Conservation (phyloP, 805 yeast species). For the Scheffersomyces stipitis region DNA sequence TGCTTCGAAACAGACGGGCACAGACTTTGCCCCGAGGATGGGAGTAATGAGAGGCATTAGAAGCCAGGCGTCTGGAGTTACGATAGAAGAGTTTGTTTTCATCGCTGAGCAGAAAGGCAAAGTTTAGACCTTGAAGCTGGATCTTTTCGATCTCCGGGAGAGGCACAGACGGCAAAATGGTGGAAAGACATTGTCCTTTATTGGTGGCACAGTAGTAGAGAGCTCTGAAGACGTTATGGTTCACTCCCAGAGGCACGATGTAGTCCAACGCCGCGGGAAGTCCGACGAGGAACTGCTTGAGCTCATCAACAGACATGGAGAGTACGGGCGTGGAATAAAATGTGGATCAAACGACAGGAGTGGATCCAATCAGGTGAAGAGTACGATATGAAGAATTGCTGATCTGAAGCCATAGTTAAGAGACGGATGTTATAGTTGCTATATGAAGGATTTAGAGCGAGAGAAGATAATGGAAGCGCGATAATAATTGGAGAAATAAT, state of each 20-base stretch:
- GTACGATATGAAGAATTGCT: no score
- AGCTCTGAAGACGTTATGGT: constrained; percentile 24
- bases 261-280: constrained; percentile 20
- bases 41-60: constrained; percentile 21
- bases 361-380: no score
- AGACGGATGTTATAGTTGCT: no score
- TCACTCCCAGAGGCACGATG: constrained; percentile 10
- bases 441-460: no score
- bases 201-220: constrained; percentile 27
- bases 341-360: no score
- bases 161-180: constrained; percentile 12
- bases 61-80: background rate
- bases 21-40: constrained; percentile 67
- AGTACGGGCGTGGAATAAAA: no score
- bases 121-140: background rate
- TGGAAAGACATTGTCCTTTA: constrained; percentile 11
- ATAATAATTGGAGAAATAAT: no score
- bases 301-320: constrained; percentile 19
- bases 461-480: no score
- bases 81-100: constrained; percentile 8
- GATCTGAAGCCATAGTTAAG: no score
- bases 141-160: constrained; percentile 1
- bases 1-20: constrained; percentile 58
- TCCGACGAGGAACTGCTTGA: constrained; percentile 26
- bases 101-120: constrained; percentile 2